A percentile compares a stretch with the other conserved stretches of the same genome.
These are phyloP conservation scores for Sporothrix pseudoabietina DNA, from an alignment of 2,329 filamentous ascomycete species.

Conservation along the genomic window DNA sequence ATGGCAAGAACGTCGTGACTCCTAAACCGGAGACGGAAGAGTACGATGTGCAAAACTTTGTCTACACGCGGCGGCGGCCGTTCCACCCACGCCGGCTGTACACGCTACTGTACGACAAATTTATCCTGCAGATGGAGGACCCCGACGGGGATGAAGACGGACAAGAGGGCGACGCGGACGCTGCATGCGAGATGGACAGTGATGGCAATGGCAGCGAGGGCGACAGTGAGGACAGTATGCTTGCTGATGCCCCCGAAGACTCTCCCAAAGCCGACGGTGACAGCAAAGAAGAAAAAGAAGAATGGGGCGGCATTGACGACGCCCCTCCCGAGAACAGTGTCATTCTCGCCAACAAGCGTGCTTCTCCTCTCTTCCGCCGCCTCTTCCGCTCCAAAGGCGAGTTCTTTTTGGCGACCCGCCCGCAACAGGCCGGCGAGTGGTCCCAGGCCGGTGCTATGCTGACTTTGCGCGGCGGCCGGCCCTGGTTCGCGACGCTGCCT, in stretches of 20 bases:
- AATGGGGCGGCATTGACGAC: conserved; percentile 39
- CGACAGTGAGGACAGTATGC: conserved; percentile 6
- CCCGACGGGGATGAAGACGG: conserved; percentile 41
- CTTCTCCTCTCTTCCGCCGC: conserved; percentile 53
- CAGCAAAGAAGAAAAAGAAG: conserved; percentile 35
- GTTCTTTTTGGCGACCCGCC: conserved; percentile 61
- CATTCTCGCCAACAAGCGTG: conserved; percentile 60
- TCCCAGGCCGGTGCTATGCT: conserved; percentile 67
- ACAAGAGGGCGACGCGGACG: conserved; percentile 35
- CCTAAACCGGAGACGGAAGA: conserved; percentile 73
- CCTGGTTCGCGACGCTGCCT: conserved; percentile 62
- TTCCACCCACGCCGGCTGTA: conserved; percentile 54
- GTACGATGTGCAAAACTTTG: conserved; percentile 71
- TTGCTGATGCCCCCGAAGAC: not conserved
- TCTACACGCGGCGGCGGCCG: conserved; percentile 63
- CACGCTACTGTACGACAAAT: conserved; percentile 51
- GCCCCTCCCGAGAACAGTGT: conserved; percentile 47
- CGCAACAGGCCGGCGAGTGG: conserved; percentile 60
- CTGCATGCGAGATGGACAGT: conserved; percentile 36
- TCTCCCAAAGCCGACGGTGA: conserved; percentile 34
- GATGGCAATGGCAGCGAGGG: conserved; percentile 24
- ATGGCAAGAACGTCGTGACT: conserved; percentile 56
- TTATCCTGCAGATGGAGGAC: conserved; percentile 54
- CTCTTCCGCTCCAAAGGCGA: conserved; percentile 67
- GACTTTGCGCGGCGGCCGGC: conserved; percentile 57